These are phyloP conservation scores for Suillus subluteus DNA, from an alignment of 768 basidiomycete genomes.

Conservation along the genomic window DNA sequence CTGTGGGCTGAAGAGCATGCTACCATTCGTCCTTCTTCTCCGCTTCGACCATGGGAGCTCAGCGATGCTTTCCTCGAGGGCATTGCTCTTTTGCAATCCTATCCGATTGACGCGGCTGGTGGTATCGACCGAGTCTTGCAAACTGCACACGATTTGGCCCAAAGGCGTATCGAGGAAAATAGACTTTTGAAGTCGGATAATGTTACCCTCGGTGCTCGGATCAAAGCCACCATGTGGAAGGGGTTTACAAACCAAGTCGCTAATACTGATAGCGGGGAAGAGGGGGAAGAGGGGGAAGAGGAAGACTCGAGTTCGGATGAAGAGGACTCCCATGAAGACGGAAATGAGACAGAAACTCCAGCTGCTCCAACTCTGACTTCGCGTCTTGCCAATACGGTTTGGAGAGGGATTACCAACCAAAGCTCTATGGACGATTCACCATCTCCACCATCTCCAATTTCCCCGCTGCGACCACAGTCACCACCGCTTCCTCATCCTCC, in stretches of 20 bases:
- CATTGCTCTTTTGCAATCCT: constrained; percentile 63
- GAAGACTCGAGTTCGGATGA: constrained; percentile 28
- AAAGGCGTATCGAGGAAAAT: constrained; percentile 48
- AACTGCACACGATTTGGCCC: constrained; percentile 62
- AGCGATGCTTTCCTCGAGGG: constrained; percentile 71
- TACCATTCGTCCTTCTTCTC: constrained; percentile 41
- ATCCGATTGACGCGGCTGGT: constrained; percentile 66
- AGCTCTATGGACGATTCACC: constrained; percentile 61
- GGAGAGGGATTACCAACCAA: constrained; percentile 79
- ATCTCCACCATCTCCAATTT: constrained; percentile 42
- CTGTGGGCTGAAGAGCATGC: constrained; percentile 57
- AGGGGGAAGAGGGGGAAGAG: constrained; percentile 32
- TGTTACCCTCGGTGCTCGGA: constrained; percentile 55
- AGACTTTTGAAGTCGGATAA: constrained; percentile 36
- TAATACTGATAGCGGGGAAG: constrained; percentile 38
- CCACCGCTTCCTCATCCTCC: constrained; percentile 14
- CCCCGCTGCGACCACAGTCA: constrained; percentile 33
- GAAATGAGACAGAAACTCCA: constrained; percentile 50
- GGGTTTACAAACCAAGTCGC: constrained; percentile 61
- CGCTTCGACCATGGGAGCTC: constrained; percentile 52
- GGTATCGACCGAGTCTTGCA: constrained; percentile 75
- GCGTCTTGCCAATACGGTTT: constrained; percentile 64
- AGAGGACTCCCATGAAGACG: constrained; percentile 39
- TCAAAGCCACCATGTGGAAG: constrained; percentile 68
- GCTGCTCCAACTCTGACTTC: constrained; percentile 46